Percentiles rank a stretch among this genome's conserved stretches.
Conservation (phyloP, 225 moss, liverwort and hornwort species). For the Ulota crispa region DNA sequence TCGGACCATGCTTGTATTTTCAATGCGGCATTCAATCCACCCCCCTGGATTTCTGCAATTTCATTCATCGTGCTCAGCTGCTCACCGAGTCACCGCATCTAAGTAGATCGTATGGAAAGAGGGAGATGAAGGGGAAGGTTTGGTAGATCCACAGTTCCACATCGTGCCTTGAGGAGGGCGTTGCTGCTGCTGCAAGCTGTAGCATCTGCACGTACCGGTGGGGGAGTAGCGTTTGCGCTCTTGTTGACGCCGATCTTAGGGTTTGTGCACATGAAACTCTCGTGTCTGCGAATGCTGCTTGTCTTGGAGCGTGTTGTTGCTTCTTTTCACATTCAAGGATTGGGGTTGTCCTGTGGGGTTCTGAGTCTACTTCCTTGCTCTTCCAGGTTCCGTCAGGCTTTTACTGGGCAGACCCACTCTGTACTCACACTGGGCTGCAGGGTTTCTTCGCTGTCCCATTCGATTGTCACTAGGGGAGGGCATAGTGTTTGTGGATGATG, state of each 20-base stretch:
- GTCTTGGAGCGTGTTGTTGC: not conserved
- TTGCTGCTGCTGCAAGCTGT: not conserved
- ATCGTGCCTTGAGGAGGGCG: not conserved
- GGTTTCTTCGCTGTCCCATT: not conserved
- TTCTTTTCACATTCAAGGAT: not conserved
- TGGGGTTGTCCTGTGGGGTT: constrained; percentile 1
- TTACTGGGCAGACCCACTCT: not conserved
- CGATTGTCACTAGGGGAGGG: not conserved
- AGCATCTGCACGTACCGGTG: not conserved
- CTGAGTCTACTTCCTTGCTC: not conserved
- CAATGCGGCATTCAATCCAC: not conserved
- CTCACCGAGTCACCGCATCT: not conserved
- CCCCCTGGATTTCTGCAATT: not conserved
- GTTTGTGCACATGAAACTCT: not conserved
- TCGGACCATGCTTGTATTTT: not conserved
- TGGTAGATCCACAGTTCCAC: too few relatives aligned
- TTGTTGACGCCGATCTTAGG: not conserved
- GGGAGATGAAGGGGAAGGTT: not conserved
- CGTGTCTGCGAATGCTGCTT: not conserved
- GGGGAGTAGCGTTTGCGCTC: not conserved
- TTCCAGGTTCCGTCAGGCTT: not conserved
- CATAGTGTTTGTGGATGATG: not conserved
- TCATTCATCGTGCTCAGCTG: not conserved
- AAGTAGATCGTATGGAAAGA: not conserved
- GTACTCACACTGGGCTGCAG: not conserved